Base-by-base conservation (phyloP, 1,139 yeast species). In the Pichia sp. region DNA sequence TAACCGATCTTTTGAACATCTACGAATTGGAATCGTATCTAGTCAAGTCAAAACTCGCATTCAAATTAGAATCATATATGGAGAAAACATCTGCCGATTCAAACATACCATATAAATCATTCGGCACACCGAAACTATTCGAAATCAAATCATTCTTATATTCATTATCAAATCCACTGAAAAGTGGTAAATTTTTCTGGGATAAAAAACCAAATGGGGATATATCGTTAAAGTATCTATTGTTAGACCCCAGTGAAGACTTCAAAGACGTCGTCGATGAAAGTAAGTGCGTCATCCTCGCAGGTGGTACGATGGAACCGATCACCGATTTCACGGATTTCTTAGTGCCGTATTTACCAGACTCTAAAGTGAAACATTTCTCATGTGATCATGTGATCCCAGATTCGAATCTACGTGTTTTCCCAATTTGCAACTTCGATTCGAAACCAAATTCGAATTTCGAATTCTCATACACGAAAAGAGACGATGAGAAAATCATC, bases 251-350 rank as follows among this genome's bases (percentile, higher is more conserved):
- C 1, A 81, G 91, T 48, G 79, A 77, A 44, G 71, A 80, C 2
- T 89, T 91, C 61, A 72, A 73, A 50, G 83, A 81, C 12, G 71
- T 91, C 2, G 79, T 88, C 0, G 78, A 79, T 7, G 76, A 81
- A 31, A 76, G 91, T 0, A 76, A 75, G 54, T 85, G 94, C 62
- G 84, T 91, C 0, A 71, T 91, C 3, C 65, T 91, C 6, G 95
- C 96, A 11, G 99, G 99, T 33, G 99, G 99, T 17, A 91, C 99
- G 0, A 90, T 91, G 97, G 95, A 89, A 60, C 99, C 99, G 0
- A 73, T 83, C 49, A 64, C 73, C 15, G 97, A 91, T 55, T 86
- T 84, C 59, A 67, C 75, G 10, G 72, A 79, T 27, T 78, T 76
- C 53, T 67, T 91, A 34, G 81, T 90, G 45, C 96, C 96, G 0